Base-by-base conservation (phyloP, 2,329 filamentous ascomycete species). In the Exophiala calicioides region DNA sequence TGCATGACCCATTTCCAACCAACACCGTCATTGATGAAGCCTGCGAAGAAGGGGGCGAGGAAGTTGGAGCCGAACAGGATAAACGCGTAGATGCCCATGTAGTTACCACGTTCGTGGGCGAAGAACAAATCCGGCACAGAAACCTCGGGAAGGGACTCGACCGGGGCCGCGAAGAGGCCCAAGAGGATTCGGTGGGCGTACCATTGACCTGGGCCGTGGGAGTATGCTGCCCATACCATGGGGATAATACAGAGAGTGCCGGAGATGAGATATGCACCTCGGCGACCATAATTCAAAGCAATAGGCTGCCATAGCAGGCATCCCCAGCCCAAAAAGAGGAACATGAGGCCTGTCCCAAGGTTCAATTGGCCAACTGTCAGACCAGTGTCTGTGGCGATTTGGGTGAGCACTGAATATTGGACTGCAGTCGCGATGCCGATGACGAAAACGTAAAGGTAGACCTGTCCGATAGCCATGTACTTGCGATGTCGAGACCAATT, bases 121-220 rank as follows among this genome's bases (percentile, higher is more conserved):
- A 58, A 58, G 47, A 68, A 72, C 49, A 73, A 60, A 43, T 75
- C 72, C 0, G 69, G 65, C 3, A 75, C 65, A 4, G 68, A 70
- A 13, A 74, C 68, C 52, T 75, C 74, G 12, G 67, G 67, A n/a
- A 78, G 57, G 8, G 69, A 70, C 53, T 77, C 75, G n/a, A 75
- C 68, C 1, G 75, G 73, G 2, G 74, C 68, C 12, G 64, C 66
- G 23, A 74, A 68, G 50, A 77, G 70, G 1, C 74, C 74, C 36
- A 71, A 66, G 1, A 78, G 55, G 16, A 76, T 66, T 34, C 71
- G 70, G 52, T 70, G 69, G 3, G 70, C 72, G 16, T 69, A 70
- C 73, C 73, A 77, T 50, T 73, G 66, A 4, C 72, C 68, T 21
- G 69, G 66, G 5, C 65, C 68, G 16, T 64, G 68, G 3, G 69